Evolutionary conservation across 306 rosid species (phyloP), one percentile per base, ranked within the genome.

Genomic region (Sphenostylis stenocarpa): DNA sequence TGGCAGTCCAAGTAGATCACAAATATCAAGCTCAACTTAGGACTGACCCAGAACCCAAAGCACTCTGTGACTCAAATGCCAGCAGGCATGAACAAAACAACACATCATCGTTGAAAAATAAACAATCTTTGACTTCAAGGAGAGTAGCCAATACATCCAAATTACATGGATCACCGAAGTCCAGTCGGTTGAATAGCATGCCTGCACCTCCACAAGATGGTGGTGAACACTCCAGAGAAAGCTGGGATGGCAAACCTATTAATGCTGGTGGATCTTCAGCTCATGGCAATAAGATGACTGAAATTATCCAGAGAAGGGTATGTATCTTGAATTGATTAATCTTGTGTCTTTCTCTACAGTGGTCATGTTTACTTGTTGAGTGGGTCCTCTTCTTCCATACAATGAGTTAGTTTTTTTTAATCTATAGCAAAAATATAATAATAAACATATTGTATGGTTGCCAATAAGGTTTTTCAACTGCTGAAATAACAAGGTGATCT

Each of bases 251-350:
- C 14, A 95, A 90, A 83, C 83, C 82, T 79, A 86, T 72, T 51
- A 84, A 80, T 84, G 77, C 87, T 15, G 87, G 89, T 81, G 97
- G 87, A 67, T 78, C 89, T 65, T 80, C 87, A 11, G 88, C 71
- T 76, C 86, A 75, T 55, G 89, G 82, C 72, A 15, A 89, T 17
- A 91, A 87, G 84, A 89, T 91, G 98, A 84, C 94, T 36, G 99
- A 93, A 72, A 87, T 87, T 73, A 85, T 89, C 81, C 98, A 96
- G 82, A 89, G 97, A 86, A 86, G 92, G 96, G 99, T 95, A 90
- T 77, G 86, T 71, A 24, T 71, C 39, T 14, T 78, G 58, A 26
- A 41, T 77, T 82, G 68, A 64, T 58, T 13, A 23, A 39, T 69
- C 29, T 43, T 24, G 29, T 45, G 34, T 75, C 38, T 53, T 38